phyloP scores from a whole-genome alignment of 306 rosid species.

The Prunus mume region DNA sequence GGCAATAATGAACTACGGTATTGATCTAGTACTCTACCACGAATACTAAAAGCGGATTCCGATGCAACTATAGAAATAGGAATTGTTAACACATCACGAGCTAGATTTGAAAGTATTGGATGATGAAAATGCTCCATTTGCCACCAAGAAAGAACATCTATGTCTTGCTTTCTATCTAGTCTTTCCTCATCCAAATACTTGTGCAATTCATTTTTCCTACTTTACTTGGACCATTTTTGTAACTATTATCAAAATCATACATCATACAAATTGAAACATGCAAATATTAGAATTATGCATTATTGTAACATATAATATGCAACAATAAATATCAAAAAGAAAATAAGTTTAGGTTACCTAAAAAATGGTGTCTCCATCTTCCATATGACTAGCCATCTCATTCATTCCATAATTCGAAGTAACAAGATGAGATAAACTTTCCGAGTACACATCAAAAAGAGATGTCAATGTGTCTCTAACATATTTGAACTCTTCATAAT shows the following conservation, averaged over 20 bases:
- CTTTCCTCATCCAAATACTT: not conserved
- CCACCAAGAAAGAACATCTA: no score
- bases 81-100: no score
- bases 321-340: no score
- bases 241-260: not conserved
- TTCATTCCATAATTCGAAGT: not conserved
- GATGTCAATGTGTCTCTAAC: not conserved
- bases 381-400: not conserved
- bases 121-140: no score
- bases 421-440: not conserved
- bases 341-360: not conserved
- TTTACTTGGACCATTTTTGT: not conserved
- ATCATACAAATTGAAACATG: not conserved
- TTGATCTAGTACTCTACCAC: no score
- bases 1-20: no score
- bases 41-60: no score
- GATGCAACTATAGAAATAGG: no score
- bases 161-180: not conserved
- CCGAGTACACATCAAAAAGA: not conserved
- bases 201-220: not conserved
- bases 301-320: not conserved
- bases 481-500: not conserved
- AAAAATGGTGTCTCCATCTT: not conserved
- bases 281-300: no score
- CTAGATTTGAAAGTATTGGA: no score